Conservation (phyloP, 106 monocot genomes). For the Gastrodia elata region DNA sequence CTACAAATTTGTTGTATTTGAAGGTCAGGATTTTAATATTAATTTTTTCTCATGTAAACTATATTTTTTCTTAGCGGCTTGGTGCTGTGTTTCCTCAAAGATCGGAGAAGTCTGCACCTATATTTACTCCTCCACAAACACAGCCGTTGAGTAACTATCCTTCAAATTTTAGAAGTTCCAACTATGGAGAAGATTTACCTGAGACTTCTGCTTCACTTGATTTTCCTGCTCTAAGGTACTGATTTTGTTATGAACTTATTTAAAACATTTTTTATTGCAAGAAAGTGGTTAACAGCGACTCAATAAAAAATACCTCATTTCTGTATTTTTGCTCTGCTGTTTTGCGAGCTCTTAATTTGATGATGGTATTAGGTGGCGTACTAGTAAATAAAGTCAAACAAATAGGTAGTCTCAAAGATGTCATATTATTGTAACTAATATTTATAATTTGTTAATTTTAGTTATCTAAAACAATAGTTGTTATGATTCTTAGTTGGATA, state of each 20-base stretch:
- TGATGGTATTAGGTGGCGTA: not conserved
- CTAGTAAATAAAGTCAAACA: not conserved
- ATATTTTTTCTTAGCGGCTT: constrained; percentile 6
- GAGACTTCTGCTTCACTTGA: constrained; percentile 28
- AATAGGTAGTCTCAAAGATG: not conserved
- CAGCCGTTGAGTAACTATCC: constrained; percentile 32
- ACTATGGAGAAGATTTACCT: constrained; percentile 24
- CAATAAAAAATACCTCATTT: too few relatives aligned
- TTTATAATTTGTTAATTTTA: not conserved
- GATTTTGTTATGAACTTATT: not conserved
- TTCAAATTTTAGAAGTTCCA: constrained; percentile 15
- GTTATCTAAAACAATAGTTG: not conserved
- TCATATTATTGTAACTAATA: not conserved
- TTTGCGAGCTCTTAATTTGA: not conserved
- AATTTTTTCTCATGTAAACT: not conserved
- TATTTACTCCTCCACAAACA: constrained; percentile 40
- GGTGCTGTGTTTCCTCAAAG: constrained; percentile 11
- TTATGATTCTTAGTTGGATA: not conserved
- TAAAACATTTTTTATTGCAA: not conserved
- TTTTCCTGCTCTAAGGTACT: constrained; percentile 38
- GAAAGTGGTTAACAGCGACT: not conserved
- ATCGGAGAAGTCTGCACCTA: constrained; percentile 31
- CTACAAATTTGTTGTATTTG: not conserved
- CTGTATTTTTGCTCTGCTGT: not conserved
- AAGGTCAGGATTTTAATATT: not conserved